Evolutionary conservation across 495 filamentous ascomycete species (phyloP).

Genomic region (Pyrenula massariospora): DNA sequence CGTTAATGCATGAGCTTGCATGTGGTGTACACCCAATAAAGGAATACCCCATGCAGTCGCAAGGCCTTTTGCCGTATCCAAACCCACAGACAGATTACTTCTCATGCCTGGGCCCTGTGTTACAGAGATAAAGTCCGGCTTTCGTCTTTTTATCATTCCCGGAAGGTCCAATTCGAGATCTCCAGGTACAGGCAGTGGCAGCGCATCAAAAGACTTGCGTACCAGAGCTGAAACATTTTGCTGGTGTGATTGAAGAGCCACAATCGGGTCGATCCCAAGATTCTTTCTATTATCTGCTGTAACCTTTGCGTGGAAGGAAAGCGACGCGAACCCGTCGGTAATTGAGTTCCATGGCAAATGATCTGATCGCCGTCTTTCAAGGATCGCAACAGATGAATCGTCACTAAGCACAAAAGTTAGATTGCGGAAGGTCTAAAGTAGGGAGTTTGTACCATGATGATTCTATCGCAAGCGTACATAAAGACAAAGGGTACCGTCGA

Average conservation of each 20-base stretch:
- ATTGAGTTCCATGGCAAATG: not conserved
- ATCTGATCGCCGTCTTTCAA: constrained; percentile 40
- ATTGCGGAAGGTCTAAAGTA: constrained; percentile 5
- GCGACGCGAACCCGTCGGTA: constrained; percentile 24
- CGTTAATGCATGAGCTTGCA: constrained; percentile 92
- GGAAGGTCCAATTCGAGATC: constrained; percentile 10
- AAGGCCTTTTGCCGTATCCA: constrained; percentile 82
- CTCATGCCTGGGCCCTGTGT: constrained; percentile 88
- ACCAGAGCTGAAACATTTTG: constrained; percentile 54
- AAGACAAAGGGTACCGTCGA: constrained; percentile 18
- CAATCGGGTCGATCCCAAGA: constrained; percentile 66
- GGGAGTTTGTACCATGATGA: constrained; percentile 59
- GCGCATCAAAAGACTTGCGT: constrained; percentile 41
- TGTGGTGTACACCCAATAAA: constrained; percentile 80
- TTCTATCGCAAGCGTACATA: constrained; percentile 81
- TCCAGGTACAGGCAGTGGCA: constrained; percentile 24
- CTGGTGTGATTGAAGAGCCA: constrained; percentile 63
- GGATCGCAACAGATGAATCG: constrained; percentile 83
- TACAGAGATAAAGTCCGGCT: constrained; percentile 72
- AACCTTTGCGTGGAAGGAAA: constrained; percentile 73
- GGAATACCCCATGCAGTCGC: constrained; percentile 73
- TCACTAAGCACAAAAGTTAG: constrained; percentile 41
- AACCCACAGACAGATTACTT: constrained; percentile 56
- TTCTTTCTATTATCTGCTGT: constrained; percentile 63
- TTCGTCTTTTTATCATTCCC: constrained; percentile 19